phyloP scores from a whole-genome alignment of 768 basidiomycete species.

The Gyrodon lividus region DNA sequence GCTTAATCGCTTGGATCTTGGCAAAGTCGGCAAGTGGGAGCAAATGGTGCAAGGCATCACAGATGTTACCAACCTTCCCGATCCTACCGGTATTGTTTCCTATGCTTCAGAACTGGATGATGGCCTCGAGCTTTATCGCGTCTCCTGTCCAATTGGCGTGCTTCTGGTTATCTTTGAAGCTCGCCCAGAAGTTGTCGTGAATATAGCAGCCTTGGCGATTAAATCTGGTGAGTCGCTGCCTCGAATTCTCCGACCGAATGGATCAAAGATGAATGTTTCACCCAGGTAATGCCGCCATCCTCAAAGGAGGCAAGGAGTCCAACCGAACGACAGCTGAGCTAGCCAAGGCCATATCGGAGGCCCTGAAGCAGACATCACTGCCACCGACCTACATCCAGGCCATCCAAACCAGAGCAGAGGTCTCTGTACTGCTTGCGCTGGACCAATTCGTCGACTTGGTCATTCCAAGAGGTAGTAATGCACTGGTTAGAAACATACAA shows the following conservation, averaged over 20 bases:
- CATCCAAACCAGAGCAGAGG: slow-evolving; percentile 88
- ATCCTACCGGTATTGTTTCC: slow-evolving; percentile 82
- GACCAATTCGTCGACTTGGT: slow-evolving; percentile 96
- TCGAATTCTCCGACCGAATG: not conserved
- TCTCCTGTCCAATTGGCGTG: slow-evolving; percentile 96
- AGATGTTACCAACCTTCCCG: slow-evolving; percentile 82
- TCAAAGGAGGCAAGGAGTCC: slow-evolving; percentile 98
- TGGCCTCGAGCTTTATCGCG: slow-evolving; percentile 82
- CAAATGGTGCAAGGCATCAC: slow-evolving; percentile 88
- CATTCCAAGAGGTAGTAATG: slow-evolving; percentile 93
- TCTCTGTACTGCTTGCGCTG: slow-evolving; percentile 79
- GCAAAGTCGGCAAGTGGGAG: slow-evolving; percentile 84
- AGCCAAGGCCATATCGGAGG: slow-evolving; percentile 74
- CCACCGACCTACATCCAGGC: slow-evolving; percentile 85
- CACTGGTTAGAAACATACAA: slow-evolving; percentile 85
- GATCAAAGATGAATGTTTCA: not conserved
- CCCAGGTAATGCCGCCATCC: slow-evolving; percentile 91
- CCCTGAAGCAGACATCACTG: slow-evolving; percentile 69
- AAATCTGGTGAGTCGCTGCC: slow-evolving; percentile 73
- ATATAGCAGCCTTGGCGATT: slow-evolving; percentile 93
- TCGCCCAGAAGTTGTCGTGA: slow-evolving; percentile 95
- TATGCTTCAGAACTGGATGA: slow-evolving; percentile 93
- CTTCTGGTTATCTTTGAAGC: slow-evolving; percentile 97
- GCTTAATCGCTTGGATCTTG: slow-evolving; percentile 82
- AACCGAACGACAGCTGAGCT: slow-evolving; percentile 74